Evolutionary conservation across 2,329 filamentous ascomycete species (phyloP).

Genomic region (Coniella lustricola): DNA sequence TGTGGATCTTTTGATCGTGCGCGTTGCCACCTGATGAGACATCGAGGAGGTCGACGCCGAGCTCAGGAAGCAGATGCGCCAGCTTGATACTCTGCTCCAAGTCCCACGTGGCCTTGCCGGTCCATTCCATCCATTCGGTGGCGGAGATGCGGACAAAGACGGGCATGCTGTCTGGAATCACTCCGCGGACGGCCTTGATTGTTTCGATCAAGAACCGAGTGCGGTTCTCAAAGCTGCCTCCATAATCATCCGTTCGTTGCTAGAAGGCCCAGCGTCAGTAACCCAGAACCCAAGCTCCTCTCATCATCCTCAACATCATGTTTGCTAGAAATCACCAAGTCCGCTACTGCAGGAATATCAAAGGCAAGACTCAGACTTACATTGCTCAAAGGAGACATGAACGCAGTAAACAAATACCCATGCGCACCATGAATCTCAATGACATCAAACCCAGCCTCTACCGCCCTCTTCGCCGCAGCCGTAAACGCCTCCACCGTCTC

Average conservation of each 20-base stretch:
- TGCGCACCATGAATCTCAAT: conserved; percentile 64
- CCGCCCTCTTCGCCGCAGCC: conserved; percentile 49
- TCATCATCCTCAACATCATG: no score
- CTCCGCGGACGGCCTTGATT: conserved; percentile 41
- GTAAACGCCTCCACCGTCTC: conserved; percentile 56
- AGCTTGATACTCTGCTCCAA: conserved; percentile 60
- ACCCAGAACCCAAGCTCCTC: no score
- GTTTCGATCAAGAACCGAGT: conserved; percentile 53
- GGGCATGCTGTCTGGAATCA: conserved; percentile 47
- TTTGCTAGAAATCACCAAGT: no score
- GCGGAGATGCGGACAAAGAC: conserved; percentile 54
- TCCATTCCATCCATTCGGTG: conserved; percentile 55
- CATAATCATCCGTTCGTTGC: conserved; percentile 57
- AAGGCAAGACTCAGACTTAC: conserved; percentile 21
- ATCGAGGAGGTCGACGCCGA: conserved; percentile 77
- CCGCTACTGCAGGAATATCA: not conserved
- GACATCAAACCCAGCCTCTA: conserved; percentile 66
- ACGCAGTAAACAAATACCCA: conserved; percentile 61
- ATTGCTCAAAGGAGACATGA: conserved; percentile 54
- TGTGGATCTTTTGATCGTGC: conserved; percentile 50
- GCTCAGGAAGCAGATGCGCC: conserved; percentile 60
- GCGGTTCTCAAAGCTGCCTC: conserved; percentile 59
- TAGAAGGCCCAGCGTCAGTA: conserved; percentile 16
- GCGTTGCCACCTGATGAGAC: conserved; percentile 71
- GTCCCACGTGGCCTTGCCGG: conserved; percentile 52